Evolutionary conservation across 768 basidiomycete genomes (phyloP), one percentile per base, ranked within the genome.

Genomic region (Royoungia palumana): DNA sequence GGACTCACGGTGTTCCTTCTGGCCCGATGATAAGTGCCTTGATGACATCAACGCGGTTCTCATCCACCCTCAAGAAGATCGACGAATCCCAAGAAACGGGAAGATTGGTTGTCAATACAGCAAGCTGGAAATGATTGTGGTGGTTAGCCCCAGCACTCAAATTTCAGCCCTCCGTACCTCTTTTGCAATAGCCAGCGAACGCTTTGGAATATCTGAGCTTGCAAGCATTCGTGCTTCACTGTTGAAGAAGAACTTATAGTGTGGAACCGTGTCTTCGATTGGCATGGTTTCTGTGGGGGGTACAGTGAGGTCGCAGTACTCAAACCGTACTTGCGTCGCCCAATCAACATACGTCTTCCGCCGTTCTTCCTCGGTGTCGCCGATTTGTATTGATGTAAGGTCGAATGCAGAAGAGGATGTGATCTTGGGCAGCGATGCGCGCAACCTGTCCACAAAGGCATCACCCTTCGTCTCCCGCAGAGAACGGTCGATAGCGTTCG

Each of bases 51-150:
- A 94, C 90, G 12, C 93, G 82, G 14, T 80, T 85, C 71, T 96
- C 94, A 64, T 97, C 94, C 5, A 95, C 93, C 44, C 89, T 80
- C 49, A 97, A 70, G 71, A 95, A 96, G 55, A 97, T 85, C 2
- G 91, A 94, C 5, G 94, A 95, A 60, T 92, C 83, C 89, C 92
- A 96, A 6, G 90, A 86, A 13, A 92, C 85, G n/a, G 94, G 94
- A 21, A 97, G 73, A 63, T 93, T 94, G 11, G 92, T 94, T 3
- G 93, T 93, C 44, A 97, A 77, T 34, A 94, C 90, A 2, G 94
- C 93, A 51, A 96, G 83, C 91, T 93, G 35, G 54, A n/a, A 51
- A 51, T 42, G 30, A 44, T 47, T 27, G 52, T 30, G 56, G 16
- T 55, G 46, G 50, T 56, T 7, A 50, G 49, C 13, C 9, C 44